These are phyloP conservation scores for Aspergillus fischeri DNA, from an alignment of 2,329 filamentous ascomycete species.

Conservation along the genomic window DNA sequence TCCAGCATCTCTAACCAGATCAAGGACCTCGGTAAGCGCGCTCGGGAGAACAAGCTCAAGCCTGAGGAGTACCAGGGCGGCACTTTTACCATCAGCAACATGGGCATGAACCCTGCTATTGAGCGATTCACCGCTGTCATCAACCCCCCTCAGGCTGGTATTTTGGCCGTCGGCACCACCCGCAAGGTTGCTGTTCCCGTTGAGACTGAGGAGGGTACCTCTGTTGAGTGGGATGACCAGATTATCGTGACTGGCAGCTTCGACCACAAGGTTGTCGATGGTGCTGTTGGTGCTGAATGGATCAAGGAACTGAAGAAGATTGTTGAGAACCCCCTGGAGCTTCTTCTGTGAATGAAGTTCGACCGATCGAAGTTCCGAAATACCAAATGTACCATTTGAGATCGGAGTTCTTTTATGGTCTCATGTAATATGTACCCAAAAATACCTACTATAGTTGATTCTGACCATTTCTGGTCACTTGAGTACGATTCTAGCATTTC, in stretches of 20 bases:
- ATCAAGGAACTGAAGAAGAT: slow-evolving; percentile 96
- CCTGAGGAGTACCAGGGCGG: slow-evolving; percentile 99
- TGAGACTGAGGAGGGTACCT: slow-evolving; percentile 76
- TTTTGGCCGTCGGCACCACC: slow-evolving; percentile 89
- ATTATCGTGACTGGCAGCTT: slow-evolving; percentile 93
- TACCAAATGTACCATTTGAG: slow-evolving; percentile 13
- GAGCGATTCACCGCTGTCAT: slow-evolving; percentile 98
- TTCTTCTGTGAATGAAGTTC: slow-evolving; percentile 66
- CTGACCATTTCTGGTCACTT: slow-evolving; percentile 24
- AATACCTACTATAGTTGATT: slow-evolving; percentile 17
- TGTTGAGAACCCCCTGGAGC: slow-evolving; percentile 92
- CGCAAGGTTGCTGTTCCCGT: slow-evolving; percentile 90
- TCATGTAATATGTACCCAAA: slow-evolving; percentile 37
- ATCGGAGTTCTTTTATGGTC: slow-evolving; percentile 11
- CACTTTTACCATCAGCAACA: slow-evolving; percentile 99
- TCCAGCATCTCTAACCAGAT: slow-evolving; percentile 81
- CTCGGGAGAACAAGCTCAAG: slow-evolving; percentile 96
- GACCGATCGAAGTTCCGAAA: slow-evolving; percentile 7
- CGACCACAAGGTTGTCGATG: slow-evolving; percentile 98
- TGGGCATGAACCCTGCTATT: slow-evolving; percentile 98
- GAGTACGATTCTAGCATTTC: slow-evolving; percentile 29
- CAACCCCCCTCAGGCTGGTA: slow-evolving; percentile 96
- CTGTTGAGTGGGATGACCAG: slow-evolving; percentile 92
- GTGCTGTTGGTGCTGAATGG: slow-evolving; percentile 93
- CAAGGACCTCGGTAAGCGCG: slow-evolving; percentile 96